Base-by-base conservation (phyloP, 2,329 filamentous ascomycete species). In the Alternaria viburni region DNA sequence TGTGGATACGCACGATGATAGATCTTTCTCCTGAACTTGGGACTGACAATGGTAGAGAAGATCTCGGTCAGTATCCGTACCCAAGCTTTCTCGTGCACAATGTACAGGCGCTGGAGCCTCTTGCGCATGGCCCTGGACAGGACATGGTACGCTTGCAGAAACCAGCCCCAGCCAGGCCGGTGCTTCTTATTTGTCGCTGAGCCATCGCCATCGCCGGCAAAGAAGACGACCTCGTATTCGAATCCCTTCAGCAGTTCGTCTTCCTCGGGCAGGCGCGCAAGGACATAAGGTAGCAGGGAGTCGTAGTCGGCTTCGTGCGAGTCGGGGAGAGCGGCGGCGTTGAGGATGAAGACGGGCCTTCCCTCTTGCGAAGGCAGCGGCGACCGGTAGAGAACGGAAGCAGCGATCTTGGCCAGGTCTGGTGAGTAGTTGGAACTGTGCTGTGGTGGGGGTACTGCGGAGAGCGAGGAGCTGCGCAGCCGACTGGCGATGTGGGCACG, bases 11-110 rank as follows among this genome's bases (percentile, higher is more conserved):
- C 76, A 84, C 83, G 77, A 70, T 87, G 85, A n/a, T 86, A 79
- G 46, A 87, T 85, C 79, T 88, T 88, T 72, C 84, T 81, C 73
- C 84, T 79, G 69, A 87, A 87, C 70, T 88, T 88, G 32, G 84
- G 84, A 63, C 84, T 86, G 19, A 86, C 85, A 55, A 88, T 84
- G 25, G 85, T 86, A 4, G 84, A 85, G 74, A 87, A 85, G 59
- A 87, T 83, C 71, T 86, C 85, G 19, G 86, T 81, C 66, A 87
- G 75, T 46, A 87, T 85, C 58, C 85, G 77, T 32, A 87, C 84
- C 85, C 86, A 88, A 25, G 83, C 85, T 59, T 85, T 82, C 70
- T 87, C 85, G 72, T 87, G 86, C 57, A 87, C 86, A 70, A 88
- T 85, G 74, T 86, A 87, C 45, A 88, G 78, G 70, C 81, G 84